Evolutionary conservation across 2,329 filamentous ascomycete species (phyloP).

Genomic region (Alternaria triticimaculans): DNA sequence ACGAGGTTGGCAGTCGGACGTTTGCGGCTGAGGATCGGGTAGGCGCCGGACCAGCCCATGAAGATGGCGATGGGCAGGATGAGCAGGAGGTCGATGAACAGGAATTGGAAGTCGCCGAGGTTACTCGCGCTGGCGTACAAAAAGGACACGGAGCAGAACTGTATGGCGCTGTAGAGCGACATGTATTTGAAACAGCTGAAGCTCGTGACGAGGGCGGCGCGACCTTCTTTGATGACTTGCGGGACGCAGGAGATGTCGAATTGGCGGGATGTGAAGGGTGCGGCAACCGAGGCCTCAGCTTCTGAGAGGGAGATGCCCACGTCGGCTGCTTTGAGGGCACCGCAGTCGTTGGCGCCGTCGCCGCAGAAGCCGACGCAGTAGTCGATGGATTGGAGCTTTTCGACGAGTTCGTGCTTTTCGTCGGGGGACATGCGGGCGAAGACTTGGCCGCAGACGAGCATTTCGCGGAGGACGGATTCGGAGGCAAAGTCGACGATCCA

Average conservation of each 20-base stretch:
- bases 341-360: constrained; percentile 96
- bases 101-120: constrained; percentile 95
- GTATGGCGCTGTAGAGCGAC: constrained; percentile 98
- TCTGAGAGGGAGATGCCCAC: constrained; percentile 97
- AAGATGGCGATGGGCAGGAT: constrained; percentile 97
- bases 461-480: constrained; percentile 78
- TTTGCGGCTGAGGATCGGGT: constrained; percentile 77
- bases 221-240: constrained; percentile 89
- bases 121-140: constrained; percentile 94
- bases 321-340: constrained; percentile 94
- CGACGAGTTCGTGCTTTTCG: constrained; percentile 96
- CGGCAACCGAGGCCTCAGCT: constrained; percentile 96
- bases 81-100: constrained; percentile 91
- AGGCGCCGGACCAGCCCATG: constrained; percentile 96
- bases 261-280: constrained; percentile 91
- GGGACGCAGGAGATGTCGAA: constrained; percentile 98
- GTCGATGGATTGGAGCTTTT: constrained; percentile 94
- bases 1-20: constrained; percentile 91
- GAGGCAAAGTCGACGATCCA: constrained; percentile 94
- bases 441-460: constrained; percentile 90
- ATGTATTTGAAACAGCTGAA: constrained; percentile 99
- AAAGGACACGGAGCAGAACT: constrained; percentile 97
- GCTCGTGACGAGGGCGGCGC: constrained; percentile 94
- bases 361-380: constrained; percentile 97
- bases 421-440: constrained; percentile 99